Evolutionary conservation across 2,329 filamentous ascomycete species (phyloP), one percentile per base, ranked within the genome.

Genomic region (Fusarium secorum): DNA sequence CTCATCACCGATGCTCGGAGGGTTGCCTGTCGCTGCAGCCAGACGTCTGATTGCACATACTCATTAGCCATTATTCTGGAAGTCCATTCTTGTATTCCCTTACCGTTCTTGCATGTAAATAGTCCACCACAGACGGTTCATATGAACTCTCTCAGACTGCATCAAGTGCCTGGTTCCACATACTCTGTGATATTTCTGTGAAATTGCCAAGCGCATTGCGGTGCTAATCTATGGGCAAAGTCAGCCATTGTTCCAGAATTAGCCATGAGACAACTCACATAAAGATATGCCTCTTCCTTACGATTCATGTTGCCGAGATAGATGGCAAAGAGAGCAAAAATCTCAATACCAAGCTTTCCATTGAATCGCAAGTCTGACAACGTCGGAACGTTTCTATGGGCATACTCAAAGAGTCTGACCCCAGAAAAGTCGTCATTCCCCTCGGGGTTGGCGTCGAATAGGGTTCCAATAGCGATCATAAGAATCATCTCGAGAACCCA

Each of bases 91-190:
- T 28, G 11, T 14, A 3, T 6, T 35, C 7, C 3, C 59, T 35
- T 71, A 75, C 76, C 76, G 66, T 59, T 78, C 76, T 57, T 78
- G 76, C 76, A 77, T 77, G 14, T 77, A 77, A 5, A 77, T 69
- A 7, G 76, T 77, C 76, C 76, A 77, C 74, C 74, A 77, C 20
- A 77, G 64, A 10, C 75, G 71, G 3, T 76, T 77, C 26, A 76
- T 66, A 15, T 77, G 75, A 4, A 75, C 72, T 46, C 70, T 72
- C 32, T 75, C 74, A 10, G 74, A 75, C 44, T 75, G 74, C 68
- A 75, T 75, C 33, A 75, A 36, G 20, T 75, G 74, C 28, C 72
- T 68, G 5, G 74, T 75, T 38, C 74, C 74, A 13, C 74, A 75
- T 20, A 75, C 68, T 42, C 76, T 73, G 28, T 78, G 75, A 38